A percentile compares a stretch with the other conserved stretches of the same genome.
Conservation (phyloP, 768 basidiomycete species). For the Naganishia vishniacii region DNA sequence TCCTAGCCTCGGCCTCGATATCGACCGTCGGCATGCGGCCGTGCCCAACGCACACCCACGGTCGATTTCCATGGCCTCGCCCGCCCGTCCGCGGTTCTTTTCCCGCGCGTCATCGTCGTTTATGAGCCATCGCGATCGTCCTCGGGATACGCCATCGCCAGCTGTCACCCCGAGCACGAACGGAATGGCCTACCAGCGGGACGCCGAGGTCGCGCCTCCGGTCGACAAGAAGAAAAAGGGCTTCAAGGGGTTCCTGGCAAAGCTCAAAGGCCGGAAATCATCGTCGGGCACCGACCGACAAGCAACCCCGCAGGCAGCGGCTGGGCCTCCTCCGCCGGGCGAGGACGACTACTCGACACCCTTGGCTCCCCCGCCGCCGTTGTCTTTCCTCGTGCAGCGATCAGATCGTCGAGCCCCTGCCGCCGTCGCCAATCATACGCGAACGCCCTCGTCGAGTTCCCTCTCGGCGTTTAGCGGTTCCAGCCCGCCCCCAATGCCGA, state of each 20-base stretch:
- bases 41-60: conserved; percentile 38
- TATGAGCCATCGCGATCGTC: conserved; percentile 5
- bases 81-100: conserved; percentile 44
- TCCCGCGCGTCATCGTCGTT: conserved; percentile 32
- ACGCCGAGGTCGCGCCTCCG: background rate
- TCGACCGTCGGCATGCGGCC: conserved; percentile 38
- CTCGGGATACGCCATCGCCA: conserved; percentile 2
- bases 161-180: conserved; percentile 8
- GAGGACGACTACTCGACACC: conserved; percentile 64
- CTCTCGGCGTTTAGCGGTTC: conserved; percentile 7
- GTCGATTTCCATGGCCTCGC: conserved; percentile 45
- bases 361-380: conserved; percentile 79
- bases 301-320: no score
- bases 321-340: background rate
- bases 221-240: conserved; percentile 45
- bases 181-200: conserved; percentile 13
- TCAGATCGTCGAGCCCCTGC: no score
- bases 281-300: background rate
- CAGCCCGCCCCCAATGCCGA: background rate
- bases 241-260: conserved; percentile 47
- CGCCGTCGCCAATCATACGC: conserved; percentile 29
- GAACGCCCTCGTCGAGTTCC: conserved; percentile 20
- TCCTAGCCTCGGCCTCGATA: conserved; percentile 46
- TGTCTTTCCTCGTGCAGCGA: conserved; percentile 72
- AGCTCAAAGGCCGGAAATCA: conserved; percentile 33